Evolutionary conservation across 2,329 filamentous ascomycete genomes (phyloP).

Genomic region (Hypoxylon rubiginosum): DNA sequence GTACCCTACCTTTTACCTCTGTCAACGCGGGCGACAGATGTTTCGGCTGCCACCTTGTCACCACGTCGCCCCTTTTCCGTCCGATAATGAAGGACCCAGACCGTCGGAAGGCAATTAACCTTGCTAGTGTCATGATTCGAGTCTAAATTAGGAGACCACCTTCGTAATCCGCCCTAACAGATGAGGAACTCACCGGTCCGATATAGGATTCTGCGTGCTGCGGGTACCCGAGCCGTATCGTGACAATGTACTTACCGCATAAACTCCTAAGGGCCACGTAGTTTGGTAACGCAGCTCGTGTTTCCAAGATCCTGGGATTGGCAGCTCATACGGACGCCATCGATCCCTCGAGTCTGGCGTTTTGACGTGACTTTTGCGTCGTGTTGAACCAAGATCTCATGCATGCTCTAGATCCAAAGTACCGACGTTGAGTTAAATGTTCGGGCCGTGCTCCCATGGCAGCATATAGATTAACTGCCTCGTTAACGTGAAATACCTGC

Average conservation of each 20-base stretch:
- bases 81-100: slow-evolving; percentile 1
- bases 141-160: slow-evolving; percentile 13
- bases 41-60: slow-evolving; percentile 2
- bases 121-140: background rate
- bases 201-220: slow-evolving; percentile 29
- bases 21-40: background rate
- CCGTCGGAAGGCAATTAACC: slow-evolving; percentile 9
- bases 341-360: background rate
- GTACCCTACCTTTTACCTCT: background rate
- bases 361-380: slow-evolving; percentile 4
- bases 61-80: slow-evolving; percentile 5
- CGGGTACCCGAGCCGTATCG: slow-evolving; percentile 28
- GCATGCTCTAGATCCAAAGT: slow-evolving; percentile 8
- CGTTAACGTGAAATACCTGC: background rate
- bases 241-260: slow-evolving; percentile 12
- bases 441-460: slow-evolving; percentile 24
- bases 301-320: slow-evolving; percentile 13
- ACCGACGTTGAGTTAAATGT: slow-evolving; percentile 10
- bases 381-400: slow-evolving; percentile 13
- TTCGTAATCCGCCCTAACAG: slow-evolving; percentile 3
- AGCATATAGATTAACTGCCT: background rate
- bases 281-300: slow-evolving; percentile 18
- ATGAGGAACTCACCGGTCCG: slow-evolving; percentile 20
- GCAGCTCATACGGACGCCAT: background rate
- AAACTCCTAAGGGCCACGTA: slow-evolving; percentile 36